Evolutionary conservation across 2,329 filamentous ascomycete genomes (phyloP), one percentile per base, ranked within the genome.

Genomic region (Xylariaceae sp.): DNA sequence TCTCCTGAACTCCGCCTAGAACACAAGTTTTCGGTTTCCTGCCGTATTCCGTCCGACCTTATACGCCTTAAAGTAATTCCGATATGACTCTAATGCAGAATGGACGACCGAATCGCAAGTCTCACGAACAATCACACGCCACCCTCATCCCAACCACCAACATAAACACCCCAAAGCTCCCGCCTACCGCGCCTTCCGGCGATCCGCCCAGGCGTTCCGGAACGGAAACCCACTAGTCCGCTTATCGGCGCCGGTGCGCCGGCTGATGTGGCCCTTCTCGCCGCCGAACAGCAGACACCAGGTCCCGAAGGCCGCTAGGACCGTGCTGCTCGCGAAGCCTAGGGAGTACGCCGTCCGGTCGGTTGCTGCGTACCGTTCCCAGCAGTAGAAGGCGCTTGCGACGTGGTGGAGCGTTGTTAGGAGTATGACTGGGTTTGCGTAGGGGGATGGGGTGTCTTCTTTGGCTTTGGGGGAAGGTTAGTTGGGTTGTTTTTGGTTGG

Each of bases 331-430:
- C 1, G 79, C 62, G 59, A 82, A 78, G 0, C 83, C 87, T 5
- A 88, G 67, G 1, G 79, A 71, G 65, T 85, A 88, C 0, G 78
- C 80, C 10, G 79, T 74, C 63, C 83, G 78, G 5, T 76, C 74
- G 68, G 72, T 74, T 49, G 74, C 71, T n/a, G 77, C 76, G 71
- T 84, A 89, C 67, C 84, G 80, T 46, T 77, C 77, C 71, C 92
- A 94, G 65, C 81, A 77, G 68, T 88, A 86, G 59, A 85, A 83
- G 16, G 84, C 84, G 4, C 76, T 75, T 0, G 76, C 64, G 16
- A 76, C 72, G 68, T 92, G 88, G 73, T 88, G 88, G 2, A 83
- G 57, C 0, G 81, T 80, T 1, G 87, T 87, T 13, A 91, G 71
- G 37, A 85, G 76, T 18, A 90, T 68, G 1, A 82, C 83, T 2